Evolutionary conservation across 108 stramenopile species (phyloP).

Genomic region (Stephanodiscus triporus): DNA sequence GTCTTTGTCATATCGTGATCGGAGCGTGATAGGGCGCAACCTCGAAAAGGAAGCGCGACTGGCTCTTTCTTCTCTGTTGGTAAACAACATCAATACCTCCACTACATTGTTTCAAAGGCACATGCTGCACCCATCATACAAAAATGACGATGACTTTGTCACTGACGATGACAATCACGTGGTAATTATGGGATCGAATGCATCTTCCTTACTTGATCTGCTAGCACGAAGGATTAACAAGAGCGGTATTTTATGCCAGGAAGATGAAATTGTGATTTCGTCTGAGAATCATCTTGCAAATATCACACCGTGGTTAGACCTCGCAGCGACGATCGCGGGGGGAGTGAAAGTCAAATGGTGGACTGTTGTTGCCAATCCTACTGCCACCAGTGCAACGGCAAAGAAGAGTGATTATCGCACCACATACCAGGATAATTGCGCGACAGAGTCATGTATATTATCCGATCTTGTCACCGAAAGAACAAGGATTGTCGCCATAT

Average conservation of each 20-base stretch:
- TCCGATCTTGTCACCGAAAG: conserved; percentile 50
- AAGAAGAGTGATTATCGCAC: not conserved
- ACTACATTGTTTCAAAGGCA: not conserved
- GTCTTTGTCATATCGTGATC: conserved; percentile 63
- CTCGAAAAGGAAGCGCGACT: conserved; percentile 55
- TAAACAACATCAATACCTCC: conserved; percentile 4
- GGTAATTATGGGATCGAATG: conserved; percentile 71
- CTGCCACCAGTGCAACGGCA: not conserved
- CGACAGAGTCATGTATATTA: conserved; percentile 22
- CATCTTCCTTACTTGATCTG: conserved; percentile 60
- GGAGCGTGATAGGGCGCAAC: conserved; percentile 55
- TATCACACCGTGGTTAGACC: conserved; percentile 72
- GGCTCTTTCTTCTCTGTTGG: conserved; percentile 53
- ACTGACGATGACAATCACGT: conserved; percentile 6
- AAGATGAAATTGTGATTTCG: conserved; percentile 79
- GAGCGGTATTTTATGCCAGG: conserved; percentile 31
- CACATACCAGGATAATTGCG: not conserved
- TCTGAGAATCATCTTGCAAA: conserved; percentile 86
- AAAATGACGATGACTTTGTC: not conserved
- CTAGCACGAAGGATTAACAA: conserved; percentile 54
- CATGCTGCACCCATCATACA: not conserved
- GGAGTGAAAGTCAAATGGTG: conserved; percentile 72
- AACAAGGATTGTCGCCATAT: conserved; percentile 71
- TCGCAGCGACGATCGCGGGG: conserved; percentile 27
- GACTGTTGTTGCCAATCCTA: conserved; percentile 34